Evolutionary conservation across 495 filamentous ascomycete species (phyloP).

Genomic region (Chaetomidium leptoderma): DNA sequence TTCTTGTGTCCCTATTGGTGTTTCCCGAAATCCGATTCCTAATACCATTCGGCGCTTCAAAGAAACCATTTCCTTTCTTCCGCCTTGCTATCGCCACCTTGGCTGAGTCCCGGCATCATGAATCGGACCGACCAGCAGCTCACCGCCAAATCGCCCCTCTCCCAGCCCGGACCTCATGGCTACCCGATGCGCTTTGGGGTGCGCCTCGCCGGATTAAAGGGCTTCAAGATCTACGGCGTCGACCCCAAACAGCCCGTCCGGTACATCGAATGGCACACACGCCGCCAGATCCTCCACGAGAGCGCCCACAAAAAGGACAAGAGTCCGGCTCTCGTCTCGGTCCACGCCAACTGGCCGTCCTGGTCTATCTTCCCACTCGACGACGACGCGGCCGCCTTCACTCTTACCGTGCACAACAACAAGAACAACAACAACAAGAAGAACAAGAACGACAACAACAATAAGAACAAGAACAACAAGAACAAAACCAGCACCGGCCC

Average conservation of each 20-base stretch:
- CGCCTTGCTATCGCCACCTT: too few relatives aligned
- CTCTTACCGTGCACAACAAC: slow-evolving; percentile 1
- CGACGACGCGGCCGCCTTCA: slow-evolving; percentile 1
- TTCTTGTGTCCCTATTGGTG: too few relatives aligned
- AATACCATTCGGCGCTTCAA: too few relatives aligned
- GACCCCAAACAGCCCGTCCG: slow-evolving; percentile 2
- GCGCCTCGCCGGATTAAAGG: neutral
- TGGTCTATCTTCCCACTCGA: neutral
- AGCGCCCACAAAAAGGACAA: slow-evolving; percentile 12
- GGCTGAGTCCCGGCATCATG: neutral
- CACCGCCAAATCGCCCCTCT: neutral
- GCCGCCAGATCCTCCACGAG: slow-evolving; percentile 6
- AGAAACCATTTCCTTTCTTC: too few relatives aligned
- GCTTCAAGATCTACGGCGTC: slow-evolving; percentile 7
- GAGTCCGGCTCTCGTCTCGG: neutral
- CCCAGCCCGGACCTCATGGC: slow-evolving; percentile 7
- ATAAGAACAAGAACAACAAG: neutral
- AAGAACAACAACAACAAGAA: neutral
- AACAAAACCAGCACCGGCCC: neutral
- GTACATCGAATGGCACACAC: slow-evolving; percentile 11
- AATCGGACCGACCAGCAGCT: neutral
- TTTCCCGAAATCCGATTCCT: too few relatives aligned
- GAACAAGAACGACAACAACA: neutral
- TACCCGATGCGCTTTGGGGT: slow-evolving; percentile 15
- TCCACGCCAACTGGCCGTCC: slow-evolving; percentile 5